Base-by-base conservation (phyloP, 1,139 yeast species). In the Pichia sp. region DNA sequence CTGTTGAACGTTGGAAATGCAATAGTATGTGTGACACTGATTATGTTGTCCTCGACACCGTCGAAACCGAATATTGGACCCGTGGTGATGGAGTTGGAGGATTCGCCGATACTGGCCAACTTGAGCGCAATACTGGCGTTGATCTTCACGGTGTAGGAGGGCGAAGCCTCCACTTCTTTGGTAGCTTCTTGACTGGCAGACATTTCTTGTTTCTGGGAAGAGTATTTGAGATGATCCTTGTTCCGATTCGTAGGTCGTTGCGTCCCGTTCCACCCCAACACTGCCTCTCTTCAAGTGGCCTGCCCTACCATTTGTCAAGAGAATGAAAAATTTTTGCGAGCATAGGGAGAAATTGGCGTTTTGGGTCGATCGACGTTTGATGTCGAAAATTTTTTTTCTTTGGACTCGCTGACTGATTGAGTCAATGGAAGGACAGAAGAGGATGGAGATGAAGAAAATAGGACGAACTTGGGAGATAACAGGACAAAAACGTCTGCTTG, bases 41-140 rank as follows among this genome's bases (percentile, higher is more conserved):
- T 72, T 23, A 72, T 66, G 23, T 79, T 79, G 71, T 80, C 60
- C 77, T 81, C 59, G 44, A 59, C 52, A 45, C 63, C 83, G 68
- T 86, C 90, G 59, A 86, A 78, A 16, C 96, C 97, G 55, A 86
- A 80, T 54, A 90, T 75, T 49, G 92, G 84, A 34, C 97, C 97
- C 31, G 88, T 79, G 55, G 80, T 85, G 38, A 85, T 75, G 19
- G 95, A 90, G 66, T 77, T 79, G 65, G 79, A 75, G 59, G 85
- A 89, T 45, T 89, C 78, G 15, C 90, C 83, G 69, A 87, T 90
- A 70, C 87, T 84, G 62, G 86, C 76, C 61, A 90, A 77, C 60
- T 86, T 84, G 63, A 89, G 76, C 52, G 86, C 85, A 40, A 81
- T 92, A 59, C 82, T 76, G 41, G 84, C 80, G 61, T 79, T 80